Conservation (phyloP, 306 rosid species). For the Clitoria ternatea region DNA sequence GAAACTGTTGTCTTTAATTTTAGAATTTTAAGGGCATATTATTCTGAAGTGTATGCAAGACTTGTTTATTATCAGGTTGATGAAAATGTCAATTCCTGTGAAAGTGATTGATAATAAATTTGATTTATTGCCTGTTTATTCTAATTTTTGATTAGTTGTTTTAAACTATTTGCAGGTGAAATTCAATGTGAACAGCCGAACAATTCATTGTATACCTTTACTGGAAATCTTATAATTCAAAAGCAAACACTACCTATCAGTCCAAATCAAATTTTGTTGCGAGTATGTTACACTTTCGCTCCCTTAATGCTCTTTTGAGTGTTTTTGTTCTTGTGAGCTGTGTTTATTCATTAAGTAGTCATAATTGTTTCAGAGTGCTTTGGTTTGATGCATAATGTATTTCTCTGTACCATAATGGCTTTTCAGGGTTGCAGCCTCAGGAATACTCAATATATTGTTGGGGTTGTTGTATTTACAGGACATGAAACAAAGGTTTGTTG, state of each 20-base stretch:
- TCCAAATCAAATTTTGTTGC: slow-evolving; percentile 79
- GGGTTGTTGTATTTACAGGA: slow-evolving; percentile 87
- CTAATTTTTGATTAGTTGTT: slow-evolving; percentile 1
- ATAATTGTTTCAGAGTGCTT: background rate
- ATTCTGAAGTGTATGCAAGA: background rate
- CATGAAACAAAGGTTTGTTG: slow-evolving; percentile 88
- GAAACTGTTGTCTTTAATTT: background rate
- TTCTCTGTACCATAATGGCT: slow-evolving; percentile 9
- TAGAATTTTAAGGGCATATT: background rate
- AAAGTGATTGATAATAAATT: background rate
- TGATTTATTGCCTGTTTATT: background rate
- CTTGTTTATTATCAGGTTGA: background rate
- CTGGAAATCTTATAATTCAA: slow-evolving; percentile 75
- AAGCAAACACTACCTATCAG: slow-evolving; percentile 79
- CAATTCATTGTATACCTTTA: slow-evolving; percentile 91
- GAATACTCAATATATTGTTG: slow-evolving; percentile 92
- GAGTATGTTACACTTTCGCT: slow-evolving; percentile 47
- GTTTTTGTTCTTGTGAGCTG: slow-evolving; percentile 8
- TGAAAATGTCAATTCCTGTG: background rate
- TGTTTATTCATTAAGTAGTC: slow-evolving; percentile 3
- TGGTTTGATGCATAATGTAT: background rate
- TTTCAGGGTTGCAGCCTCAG: slow-evolving; percentile 98
- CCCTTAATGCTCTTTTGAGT: slow-evolving; percentile 10
- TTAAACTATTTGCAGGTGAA: slow-evolving; percentile 63
- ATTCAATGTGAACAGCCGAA: slow-evolving; percentile 95